Percentiles rank a stretch among this genome's conserved stretches.
These are phyloP conservation scores for Ganoderma sinense DNA, from an alignment of 1,284 basidiomycete genomes.

Conservation along the genomic window DNA sequence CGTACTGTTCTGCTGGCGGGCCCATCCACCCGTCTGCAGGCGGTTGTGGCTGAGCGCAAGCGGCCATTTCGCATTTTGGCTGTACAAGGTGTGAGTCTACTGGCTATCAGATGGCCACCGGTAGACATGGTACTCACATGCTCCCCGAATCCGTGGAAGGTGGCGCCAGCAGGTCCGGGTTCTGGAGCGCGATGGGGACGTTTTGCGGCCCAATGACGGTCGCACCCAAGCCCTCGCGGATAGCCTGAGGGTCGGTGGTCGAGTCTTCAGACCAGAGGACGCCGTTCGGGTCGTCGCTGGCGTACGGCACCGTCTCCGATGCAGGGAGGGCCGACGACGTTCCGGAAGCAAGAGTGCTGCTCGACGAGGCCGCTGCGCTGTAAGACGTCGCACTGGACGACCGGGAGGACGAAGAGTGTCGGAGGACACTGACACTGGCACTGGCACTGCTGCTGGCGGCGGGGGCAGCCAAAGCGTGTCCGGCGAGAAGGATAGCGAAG, in stretches of 20 bases:
- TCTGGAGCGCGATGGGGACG: slow-evolving; percentile 57
- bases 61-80: slow-evolving; percentile 74
- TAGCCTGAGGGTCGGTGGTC: slow-evolving; percentile 41
- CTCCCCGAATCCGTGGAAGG: slow-evolving; percentile 71
- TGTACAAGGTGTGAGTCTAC: slow-evolving; percentile 31
- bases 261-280: slow-evolving; percentile 46
- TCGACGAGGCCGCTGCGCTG: slow-evolving; percentile 2
- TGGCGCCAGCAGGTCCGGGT: slow-evolving; percentile 70
- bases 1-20: slow-evolving; percentile 70
- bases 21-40: slow-evolving; percentile 76
- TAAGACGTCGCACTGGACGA: slow-evolving; percentile 15
- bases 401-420: slow-evolving; percentile 12
- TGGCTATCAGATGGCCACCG: neutral
- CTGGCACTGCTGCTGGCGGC: slow-evolving; percentile 19
- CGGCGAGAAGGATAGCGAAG: slow-evolving; percentile 31
- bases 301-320: slow-evolving; percentile 50
- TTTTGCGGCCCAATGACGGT: slow-evolving; percentile 65
- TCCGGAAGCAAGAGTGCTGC: slow-evolving; percentile 10
- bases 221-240: slow-evolving; percentile 55
- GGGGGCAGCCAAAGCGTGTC: slow-evolving; percentile 25
- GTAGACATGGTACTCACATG: slow-evolving; percentile 50
- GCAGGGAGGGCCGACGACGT: slow-evolving; percentile 20
- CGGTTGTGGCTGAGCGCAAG: slow-evolving; percentile 75
- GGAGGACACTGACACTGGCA: slow-evolving; percentile 17
- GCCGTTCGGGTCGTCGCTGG: slow-evolving; percentile 59